Percentiles rank a stretch among this genome's conserved stretches.
Evolutionary conservation across 805 yeast species (phyloP).

Genomic region (Scheffersomyces lignosus): DNA sequence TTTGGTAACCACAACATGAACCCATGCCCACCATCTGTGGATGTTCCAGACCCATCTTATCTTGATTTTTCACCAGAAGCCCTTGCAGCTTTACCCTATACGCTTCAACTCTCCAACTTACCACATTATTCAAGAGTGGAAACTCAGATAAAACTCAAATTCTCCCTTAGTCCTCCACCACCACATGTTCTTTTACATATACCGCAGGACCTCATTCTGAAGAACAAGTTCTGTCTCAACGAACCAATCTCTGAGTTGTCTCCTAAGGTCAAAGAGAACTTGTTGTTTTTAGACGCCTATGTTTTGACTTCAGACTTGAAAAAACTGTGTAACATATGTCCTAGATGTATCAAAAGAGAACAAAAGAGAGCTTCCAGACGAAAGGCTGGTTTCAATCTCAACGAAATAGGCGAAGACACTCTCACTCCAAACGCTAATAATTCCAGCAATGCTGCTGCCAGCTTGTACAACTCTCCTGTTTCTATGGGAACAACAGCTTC

Average conservation of each 20-base stretch:
- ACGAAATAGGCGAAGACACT: not conserved
- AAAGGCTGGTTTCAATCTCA: constrained; percentile 55
- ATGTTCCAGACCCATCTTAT: constrained; percentile 31
- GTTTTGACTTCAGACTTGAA: constrained; percentile 60
- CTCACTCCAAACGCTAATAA: too few relatives aligned
- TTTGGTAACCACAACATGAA: constrained; percentile 49
- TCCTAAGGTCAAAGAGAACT: constrained; percentile 44
- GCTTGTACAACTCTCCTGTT: not conserved
- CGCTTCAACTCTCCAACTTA: constrained; percentile 55
- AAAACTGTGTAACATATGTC: constrained; percentile 71
- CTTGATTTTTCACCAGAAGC: constrained; percentile 38
- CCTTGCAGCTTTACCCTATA: constrained; percentile 46
- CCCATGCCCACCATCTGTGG: constrained; percentile 33
- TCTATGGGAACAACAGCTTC: constrained; percentile 14
- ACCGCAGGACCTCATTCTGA: constrained; percentile 85
- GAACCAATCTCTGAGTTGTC: constrained; percentile 47
- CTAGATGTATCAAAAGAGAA: constrained; percentile 88
- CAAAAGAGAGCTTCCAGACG: constrained; percentile 92
- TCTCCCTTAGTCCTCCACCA: constrained; percentile 75
- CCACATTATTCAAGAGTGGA: constrained; percentile 90
- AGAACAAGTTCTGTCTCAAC: constrained; percentile 74
- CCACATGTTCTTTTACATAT: constrained; percentile 70
- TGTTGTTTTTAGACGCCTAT: constrained; percentile 73
- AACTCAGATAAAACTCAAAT: constrained; percentile 82
- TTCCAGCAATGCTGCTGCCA: not conserved